Base-by-base conservation (phyloP, 306 rosid species). In the Pyrus pyrifolia region DNA sequence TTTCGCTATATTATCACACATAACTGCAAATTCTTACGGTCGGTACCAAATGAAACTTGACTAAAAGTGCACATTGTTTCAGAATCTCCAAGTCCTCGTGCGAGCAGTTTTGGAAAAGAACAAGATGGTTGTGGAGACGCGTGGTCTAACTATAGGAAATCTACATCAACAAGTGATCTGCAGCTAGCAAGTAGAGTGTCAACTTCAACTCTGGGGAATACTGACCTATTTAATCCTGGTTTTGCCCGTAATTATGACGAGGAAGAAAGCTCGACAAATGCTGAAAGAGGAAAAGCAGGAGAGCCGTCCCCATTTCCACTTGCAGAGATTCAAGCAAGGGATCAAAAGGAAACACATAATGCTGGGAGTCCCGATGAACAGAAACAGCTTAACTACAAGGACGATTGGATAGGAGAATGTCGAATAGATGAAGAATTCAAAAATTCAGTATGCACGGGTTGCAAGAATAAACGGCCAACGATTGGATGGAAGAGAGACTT, bases 401-500 rank as follows among this genome's bases (percentile, higher is more conserved):
- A 44, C 52, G 68, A 71, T 58, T 74, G 68, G 79, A 76, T 44
- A 42, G 72, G 78, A 78, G 65, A n/a, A 78, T 60, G 3, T 71
- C 61, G 67, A 59, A 30, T 66, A 75, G 83, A 79, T 59, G 88
- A 81, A 57, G 90, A 82, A 9, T 77, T 83, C 46, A 25, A 49
- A 51, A 73, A 81, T 69, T 73, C 90, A 40, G 40, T 75, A 8
- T 94, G 97, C 58, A 76, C 91, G 0, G 74, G 76, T 57, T 94
- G 98, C 86, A 71, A 84, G 5, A 91, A 87, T 29, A 80, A 58
- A 66, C 78, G 98, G 60, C 96, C 90, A 7, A 85, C 71, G 62
- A 21, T 86, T 51, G 90, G 84, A 77, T 78, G 81, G 80, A 85
- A 79, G 71, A 85, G 81, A 82, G 93, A 94, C 68, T 94, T 90